A percentile compares a stretch with the other conserved stretches of the same genome.
Conservation (phyloP, 306 rosid species). For the Glycine soja region DNA sequence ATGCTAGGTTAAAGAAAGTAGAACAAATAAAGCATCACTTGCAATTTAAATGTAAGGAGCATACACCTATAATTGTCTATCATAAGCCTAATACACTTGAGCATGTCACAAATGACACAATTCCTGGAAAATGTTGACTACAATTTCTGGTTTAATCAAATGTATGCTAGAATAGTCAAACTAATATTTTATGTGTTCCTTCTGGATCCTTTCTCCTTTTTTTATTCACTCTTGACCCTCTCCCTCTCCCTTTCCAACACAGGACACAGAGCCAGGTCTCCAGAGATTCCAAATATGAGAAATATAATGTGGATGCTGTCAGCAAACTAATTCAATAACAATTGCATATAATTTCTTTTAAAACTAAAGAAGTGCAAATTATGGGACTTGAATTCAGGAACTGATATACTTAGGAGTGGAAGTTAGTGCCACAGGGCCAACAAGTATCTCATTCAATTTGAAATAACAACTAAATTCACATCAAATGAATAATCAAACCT, state of each 20-base stretch:
- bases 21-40: conserved; percentile 37
- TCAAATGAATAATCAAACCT: conserved; percentile 59
- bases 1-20: conserved; percentile 20
- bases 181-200: background rate
- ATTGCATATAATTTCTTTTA: conserved; percentile 9
- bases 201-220: conserved; percentile 26
- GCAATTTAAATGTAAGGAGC: conserved; percentile 34
- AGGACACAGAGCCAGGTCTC: conserved; percentile 32
- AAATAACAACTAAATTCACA: conserved; percentile 35
- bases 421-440: conserved; percentile 28
- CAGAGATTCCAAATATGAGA: conserved; percentile 19
- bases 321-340: background rate
- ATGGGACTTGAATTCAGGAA: conserved; percentile 29
- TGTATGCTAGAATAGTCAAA: conserved; percentile 28
- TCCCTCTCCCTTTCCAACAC: background rate
- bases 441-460: conserved; percentile 37
- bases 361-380: background rate
- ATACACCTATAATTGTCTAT: conserved; percentile 13
- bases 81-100: conserved; percentile 10
- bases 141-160: conserved; percentile 32
- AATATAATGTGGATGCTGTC: conserved; percentile 7
- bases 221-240: background rate
- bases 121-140: conserved; percentile 2
- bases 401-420: conserved; percentile 11
- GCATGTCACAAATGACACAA: background rate